Evolutionary conservation across 2,329 filamentous ascomycete species (phyloP), one percentile per base, ranked within the genome.

Genomic region (Arthrobotrys pseudoclavata): DNA sequence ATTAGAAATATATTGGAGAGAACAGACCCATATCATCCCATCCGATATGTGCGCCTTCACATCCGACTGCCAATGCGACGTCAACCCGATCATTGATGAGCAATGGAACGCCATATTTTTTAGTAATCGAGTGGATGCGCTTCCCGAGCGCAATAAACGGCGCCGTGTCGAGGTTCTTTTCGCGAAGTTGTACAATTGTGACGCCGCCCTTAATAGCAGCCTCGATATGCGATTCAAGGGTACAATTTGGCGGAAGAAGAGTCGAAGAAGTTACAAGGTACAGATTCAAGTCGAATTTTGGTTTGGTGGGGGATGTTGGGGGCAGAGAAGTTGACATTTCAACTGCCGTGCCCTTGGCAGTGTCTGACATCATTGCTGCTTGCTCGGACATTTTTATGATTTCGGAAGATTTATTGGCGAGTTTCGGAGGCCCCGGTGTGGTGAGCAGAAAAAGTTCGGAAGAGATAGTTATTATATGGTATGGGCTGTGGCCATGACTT

Each of bases 51-150:
- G 97, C 93, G 53, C 96, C 96, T 85, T 97, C 95, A 71, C 92
- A 96, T 12, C 90, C 92, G 50, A 94, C 88, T 13, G 93, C 94
- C 18, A 93, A 87, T 7, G 94, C 94, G 26, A 98, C 92, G 83
- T 97, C 94, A 4, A 97, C 88, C 12, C 94, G 90, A 83, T 98
- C 96, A 83, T 98, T 98, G 85, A 98, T 94, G 68, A 98, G 86
- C 71, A 98, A 87, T 31, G 95, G 95, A 2, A 97, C 89, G 15
- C 86, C 86, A 82, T 91, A 87, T 55, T 86, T 86, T 79, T 86
- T 86, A 20, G 93, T 95, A 79, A 96, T 85, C 42, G 85, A 83
- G 83, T 97, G 94, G 62, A 98, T 87, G 80, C 86, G 87, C 81
- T 87, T 87, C 15, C 91, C 94, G 48, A 87, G 92, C n/a, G 87